Evolutionary conservation across 352 stramenopile genomes (phyloP).

Genomic region (Blastocystis sp.): DNA sequence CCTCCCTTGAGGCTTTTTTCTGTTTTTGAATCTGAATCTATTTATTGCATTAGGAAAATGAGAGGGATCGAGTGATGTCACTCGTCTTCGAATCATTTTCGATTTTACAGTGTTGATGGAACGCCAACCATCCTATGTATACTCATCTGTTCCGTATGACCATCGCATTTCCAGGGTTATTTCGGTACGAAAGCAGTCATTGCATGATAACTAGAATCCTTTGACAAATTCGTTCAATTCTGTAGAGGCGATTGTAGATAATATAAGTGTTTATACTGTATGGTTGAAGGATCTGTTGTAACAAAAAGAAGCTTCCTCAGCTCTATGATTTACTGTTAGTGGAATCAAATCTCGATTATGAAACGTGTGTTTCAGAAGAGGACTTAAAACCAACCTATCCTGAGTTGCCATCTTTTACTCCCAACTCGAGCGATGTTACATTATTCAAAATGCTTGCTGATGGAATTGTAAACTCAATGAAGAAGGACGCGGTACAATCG

Average conservation of each 20-base stretch:
- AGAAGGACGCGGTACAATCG: not conserved
- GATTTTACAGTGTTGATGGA: not conserved
- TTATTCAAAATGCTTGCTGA: slow-evolving; percentile 27
- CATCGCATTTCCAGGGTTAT: not conserved
- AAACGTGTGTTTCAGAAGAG: not conserved
- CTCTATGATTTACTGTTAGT: not conserved
- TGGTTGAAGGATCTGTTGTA: too few species aligned
- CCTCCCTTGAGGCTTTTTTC: not conserved
- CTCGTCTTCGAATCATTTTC: too few species aligned
- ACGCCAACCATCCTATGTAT: not conserved
- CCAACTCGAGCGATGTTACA: not conserved
- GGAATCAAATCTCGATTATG: not conserved
- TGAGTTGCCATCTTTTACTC: not conserved
- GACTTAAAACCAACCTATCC: not conserved
- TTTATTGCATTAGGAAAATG: not conserved
- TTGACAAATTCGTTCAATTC: slow-evolving; percentile 49
- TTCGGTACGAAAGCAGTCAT: not conserved
- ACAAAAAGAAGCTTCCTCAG: not conserved
- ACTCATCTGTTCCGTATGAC: not conserved
- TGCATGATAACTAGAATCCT: not conserved
- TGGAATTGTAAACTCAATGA: not conserved
- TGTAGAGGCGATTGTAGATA: slow-evolving; percentile 31
- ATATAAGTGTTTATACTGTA: slow-evolving; percentile 15
- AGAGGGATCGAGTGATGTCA: too few species aligned
- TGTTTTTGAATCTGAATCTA: not conserved